These are phyloP conservation scores for Neurospora sp. DNA, from an alignment of 495 filamentous ascomycete genomes.

Conservation along the genomic window DNA sequence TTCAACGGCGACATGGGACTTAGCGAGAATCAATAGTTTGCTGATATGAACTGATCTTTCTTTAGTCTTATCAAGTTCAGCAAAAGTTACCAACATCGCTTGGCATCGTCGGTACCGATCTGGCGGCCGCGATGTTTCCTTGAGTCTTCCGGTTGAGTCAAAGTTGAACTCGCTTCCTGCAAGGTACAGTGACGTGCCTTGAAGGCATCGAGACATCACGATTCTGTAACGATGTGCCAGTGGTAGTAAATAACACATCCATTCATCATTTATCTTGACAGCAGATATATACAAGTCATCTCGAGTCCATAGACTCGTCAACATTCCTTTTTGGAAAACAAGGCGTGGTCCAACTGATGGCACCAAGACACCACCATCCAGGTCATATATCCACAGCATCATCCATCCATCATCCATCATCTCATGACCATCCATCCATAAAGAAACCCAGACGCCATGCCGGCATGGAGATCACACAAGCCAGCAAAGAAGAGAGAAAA, in stretches of 20 bases:
- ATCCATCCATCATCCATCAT: neutral
- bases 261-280: neutral
- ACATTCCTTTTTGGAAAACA: neutral
- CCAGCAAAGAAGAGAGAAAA: neutral
- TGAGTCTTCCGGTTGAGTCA: neutral
- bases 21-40: neutral
- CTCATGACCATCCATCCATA: neutral
- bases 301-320: neutral
- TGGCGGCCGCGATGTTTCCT: neutral
- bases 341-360: neutral
- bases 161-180: neutral
- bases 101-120: neutral
- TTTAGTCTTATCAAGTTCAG: neutral
- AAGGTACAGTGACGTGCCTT: neutral
- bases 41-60: neutral
- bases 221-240: neutral
- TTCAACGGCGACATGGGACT: neutral
- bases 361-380: neutral
- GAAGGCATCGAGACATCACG: neutral
- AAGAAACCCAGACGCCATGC: neutral
- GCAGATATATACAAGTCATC: neutral
- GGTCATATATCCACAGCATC: neutral
- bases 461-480: neutral
- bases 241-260: neutral
- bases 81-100: neutral